Conservation (phyloP, 495 filamentous ascomycete species). For the Platismatia glauca region DNA sequence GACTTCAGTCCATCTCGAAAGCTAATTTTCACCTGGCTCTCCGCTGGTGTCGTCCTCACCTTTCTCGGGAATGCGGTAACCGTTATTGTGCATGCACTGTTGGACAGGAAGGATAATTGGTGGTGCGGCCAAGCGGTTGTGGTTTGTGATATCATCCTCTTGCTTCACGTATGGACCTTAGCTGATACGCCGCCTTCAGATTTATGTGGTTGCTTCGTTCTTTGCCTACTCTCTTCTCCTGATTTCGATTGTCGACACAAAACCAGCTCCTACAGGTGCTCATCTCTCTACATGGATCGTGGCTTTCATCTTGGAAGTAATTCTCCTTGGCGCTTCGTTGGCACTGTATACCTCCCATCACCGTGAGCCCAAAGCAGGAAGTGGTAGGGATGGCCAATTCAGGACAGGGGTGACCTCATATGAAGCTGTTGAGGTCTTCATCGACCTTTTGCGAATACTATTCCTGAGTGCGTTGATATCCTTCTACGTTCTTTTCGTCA, state of each 20-base stretch:
- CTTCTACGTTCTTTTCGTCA: slow-evolving; percentile 51
- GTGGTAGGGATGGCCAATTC: slow-evolving; percentile 38
- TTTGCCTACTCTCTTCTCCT: slow-evolving; percentile 65
- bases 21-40: slow-evolving; percentile 64
- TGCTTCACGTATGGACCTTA: not conserved
- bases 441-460: slow-evolving; percentile 51
- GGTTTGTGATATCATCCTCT: slow-evolving; percentile 46
- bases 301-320: slow-evolving; percentile 55
- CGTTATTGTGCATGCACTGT: slow-evolving; percentile 68
- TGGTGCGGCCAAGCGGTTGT: slow-evolving; percentile 82
- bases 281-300: slow-evolving; percentile 69
- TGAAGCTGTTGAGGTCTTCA: slow-evolving; percentile 53
- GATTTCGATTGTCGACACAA: slow-evolving; percentile 71
- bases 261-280: slow-evolving; percentile 59
- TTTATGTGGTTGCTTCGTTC: slow-evolving; percentile 72
- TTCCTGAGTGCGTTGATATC: slow-evolving; percentile 48
- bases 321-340: slow-evolving; percentile 56
- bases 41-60: slow-evolving; percentile 55
- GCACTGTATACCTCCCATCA: slow-evolving; percentile 52
- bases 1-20: slow-evolving; percentile 52
- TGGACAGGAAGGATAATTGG: slow-evolving; percentile 59
- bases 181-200: slow-evolving; percentile 38
- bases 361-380: slow-evolving; percentile 50
- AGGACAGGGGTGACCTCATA: slow-evolving; percentile 49
- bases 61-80: slow-evolving; percentile 66